A percentile compares a stretch with the other conserved stretches of the same genome.
phyloP scores from a whole-genome alignment of 441 rosid species.

The Euphorbia celastroides region DNA sequence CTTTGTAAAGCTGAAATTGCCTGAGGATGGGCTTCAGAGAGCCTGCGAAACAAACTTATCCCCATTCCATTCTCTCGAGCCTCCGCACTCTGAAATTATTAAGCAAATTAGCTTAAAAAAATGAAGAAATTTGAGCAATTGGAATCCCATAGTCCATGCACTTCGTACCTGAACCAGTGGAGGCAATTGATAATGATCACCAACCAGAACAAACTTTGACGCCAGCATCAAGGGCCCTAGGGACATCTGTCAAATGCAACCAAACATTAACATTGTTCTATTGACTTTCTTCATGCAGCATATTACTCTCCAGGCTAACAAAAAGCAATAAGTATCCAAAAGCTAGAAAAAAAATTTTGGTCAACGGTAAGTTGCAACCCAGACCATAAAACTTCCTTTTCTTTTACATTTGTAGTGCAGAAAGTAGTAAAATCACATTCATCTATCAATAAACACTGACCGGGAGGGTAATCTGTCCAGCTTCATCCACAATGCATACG shows the following conservation, averaged over 20 bases:
- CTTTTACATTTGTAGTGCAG: background rate
- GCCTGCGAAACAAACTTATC: slow-evolving; percentile 89
- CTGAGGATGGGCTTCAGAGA: slow-evolving; percentile 98
- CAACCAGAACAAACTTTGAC: slow-evolving; percentile 89
- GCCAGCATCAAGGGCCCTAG: slow-evolving; percentile 89
- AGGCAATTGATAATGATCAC: slow-evolving; percentile 98
- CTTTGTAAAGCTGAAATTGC: slow-evolving; percentile 92
- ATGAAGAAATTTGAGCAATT: slow-evolving; percentile 16
- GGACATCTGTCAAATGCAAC: slow-evolving; percentile 47
- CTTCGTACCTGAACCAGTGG: slow-evolving; percentile 81
- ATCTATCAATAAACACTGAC: slow-evolving; percentile 36
- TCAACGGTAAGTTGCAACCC: background rate
- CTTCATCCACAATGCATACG: slow-evolving; percentile 96
- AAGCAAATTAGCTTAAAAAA: slow-evolving; percentile 21
- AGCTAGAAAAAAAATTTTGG: background rate
- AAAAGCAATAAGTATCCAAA: background rate
- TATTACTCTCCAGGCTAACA: background rate
- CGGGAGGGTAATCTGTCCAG: slow-evolving; percentile 94
- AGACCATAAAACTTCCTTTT: background rate
- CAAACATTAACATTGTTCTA: background rate
- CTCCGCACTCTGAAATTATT: slow-evolving; percentile 63
- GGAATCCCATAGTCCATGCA: slow-evolving; percentile 5
- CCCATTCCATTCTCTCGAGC: slow-evolving; percentile 97
- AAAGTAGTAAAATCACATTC: background rate
- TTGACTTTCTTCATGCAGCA: background rate